Conservation (phyloP, 1,284 basidiomycete genomes). For the Apiotrichum domesticum region DNA sequence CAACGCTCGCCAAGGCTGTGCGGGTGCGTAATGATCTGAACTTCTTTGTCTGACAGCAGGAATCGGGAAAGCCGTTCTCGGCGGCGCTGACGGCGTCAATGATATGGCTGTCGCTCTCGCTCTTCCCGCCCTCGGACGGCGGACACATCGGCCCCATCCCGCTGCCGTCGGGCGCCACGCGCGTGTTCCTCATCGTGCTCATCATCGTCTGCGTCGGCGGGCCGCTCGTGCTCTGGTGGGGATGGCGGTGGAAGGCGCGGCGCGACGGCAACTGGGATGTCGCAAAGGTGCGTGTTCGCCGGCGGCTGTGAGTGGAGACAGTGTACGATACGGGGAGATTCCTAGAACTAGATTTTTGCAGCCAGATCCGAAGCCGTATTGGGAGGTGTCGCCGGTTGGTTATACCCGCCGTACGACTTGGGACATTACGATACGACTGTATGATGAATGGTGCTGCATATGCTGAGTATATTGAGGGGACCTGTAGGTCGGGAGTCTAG, state of each 20-base stretch:
- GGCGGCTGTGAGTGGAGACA: neutral
- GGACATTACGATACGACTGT: too few species aligned
- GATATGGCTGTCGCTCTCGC: slow-evolving; percentile 27
- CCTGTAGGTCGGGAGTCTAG: neutral
- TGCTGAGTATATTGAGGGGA: neutral
- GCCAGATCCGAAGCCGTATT: too few species aligned
- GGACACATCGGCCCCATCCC: neutral
- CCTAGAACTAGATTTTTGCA: too few species aligned
- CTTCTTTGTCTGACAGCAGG: slow-evolving; percentile 11
- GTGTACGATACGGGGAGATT: too few species aligned
- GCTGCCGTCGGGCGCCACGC: slow-evolving; percentile 16
- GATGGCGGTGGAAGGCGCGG: slow-evolving; percentile 40
- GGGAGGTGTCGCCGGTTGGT: too few species aligned
- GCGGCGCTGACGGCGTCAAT: slow-evolving; percentile 30
- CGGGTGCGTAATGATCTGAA: slow-evolving; percentile 53
- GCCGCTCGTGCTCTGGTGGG: slow-evolving; percentile 36
- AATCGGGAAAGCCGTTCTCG: slow-evolving; percentile 32
- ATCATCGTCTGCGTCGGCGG: slow-evolving; percentile 33
- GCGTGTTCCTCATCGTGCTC: slow-evolving; percentile 23
- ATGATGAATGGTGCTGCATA: slow-evolving; percentile 13
- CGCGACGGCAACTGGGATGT: slow-evolving; percentile 42
- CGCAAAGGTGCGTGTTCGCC: slow-evolving; percentile 33
- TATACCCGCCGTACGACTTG: too few species aligned
- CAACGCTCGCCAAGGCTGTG: slow-evolving; percentile 69
- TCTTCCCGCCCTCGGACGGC: slow-evolving; percentile 8